Conservation (phyloP, 768 basidiomycete genomes). For the Ramaria sp. region DNA sequence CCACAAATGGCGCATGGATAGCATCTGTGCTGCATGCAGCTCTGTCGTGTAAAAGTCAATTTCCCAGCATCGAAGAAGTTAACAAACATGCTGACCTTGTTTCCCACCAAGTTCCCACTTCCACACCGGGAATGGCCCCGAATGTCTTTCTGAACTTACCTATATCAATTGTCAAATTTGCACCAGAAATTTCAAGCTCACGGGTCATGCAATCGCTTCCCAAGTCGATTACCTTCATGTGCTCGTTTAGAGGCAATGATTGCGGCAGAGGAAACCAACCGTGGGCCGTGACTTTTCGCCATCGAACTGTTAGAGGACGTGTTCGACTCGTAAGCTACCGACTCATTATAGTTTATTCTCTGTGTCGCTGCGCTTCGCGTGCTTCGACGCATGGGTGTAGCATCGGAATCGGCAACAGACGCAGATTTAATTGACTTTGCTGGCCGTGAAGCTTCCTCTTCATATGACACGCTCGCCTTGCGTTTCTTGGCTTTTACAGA, state of each 20-base stretch:
- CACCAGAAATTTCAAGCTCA: conserved; percentile 3
- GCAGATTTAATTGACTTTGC: conserved; percentile 10
- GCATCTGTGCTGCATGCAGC: conserved; percentile 64
- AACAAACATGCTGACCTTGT: conserved; percentile 32
- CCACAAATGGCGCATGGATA: conserved; percentile 81
- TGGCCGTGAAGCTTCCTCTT: conserved; percentile 15
- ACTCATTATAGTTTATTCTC: conserved; percentile 40
- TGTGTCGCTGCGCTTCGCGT: conserved; percentile 48
- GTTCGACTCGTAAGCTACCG: conserved; percentile 18
- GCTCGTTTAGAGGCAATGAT: background rate
- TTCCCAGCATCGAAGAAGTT: background rate
- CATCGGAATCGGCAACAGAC: conserved; percentile 10
- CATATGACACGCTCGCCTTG: conserved; percentile 18
- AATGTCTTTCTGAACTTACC: conserved; percentile 49
- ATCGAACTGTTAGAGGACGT: background rate
- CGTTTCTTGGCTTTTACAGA: conserved; percentile 29
- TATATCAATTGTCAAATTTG: background rate
- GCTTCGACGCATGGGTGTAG: conserved; percentile 46
- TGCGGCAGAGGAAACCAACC: background rate
- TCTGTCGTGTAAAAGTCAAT: conserved; percentile 19
- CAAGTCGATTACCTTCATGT: conserved; percentile 14
- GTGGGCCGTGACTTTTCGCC: conserved; percentile 12
- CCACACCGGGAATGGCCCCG: conserved; percentile 70
- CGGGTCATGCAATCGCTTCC: conserved; percentile 21
- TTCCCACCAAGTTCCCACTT: conserved; percentile 80